Percentiles rank a stretch among this genome's conserved stretches.
Conservation (phyloP, 805 yeast species). For the Torulaspora quercuum region DNA sequence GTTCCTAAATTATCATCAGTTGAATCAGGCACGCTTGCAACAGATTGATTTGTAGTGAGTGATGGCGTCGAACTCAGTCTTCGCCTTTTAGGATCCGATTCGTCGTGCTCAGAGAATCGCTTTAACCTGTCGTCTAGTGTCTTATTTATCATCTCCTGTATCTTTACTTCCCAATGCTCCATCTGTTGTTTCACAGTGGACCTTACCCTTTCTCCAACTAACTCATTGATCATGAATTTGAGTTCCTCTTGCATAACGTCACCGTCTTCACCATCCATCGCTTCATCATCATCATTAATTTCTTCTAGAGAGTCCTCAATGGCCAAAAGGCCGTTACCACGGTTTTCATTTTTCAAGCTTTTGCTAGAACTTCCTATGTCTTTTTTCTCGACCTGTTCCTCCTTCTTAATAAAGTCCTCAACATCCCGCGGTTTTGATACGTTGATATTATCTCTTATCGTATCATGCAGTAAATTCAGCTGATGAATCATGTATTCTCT, state of each 20-base stretch:
- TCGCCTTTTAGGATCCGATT: slow-evolving; percentile 4
- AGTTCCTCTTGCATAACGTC: slow-evolving; percentile 28
- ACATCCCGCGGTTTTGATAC: slow-evolving; percentile 24
- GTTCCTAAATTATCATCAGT: slow-evolving; percentile 4
- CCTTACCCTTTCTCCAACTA: slow-evolving; percentile 26
- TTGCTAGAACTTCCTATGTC: slow-evolving; percentile 7
- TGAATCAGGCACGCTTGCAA: slow-evolving; percentile 1
- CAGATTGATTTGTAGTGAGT: slow-evolving; percentile 7
- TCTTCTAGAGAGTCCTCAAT: slow-evolving; percentile 7
- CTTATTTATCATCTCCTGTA: slow-evolving; percentile 18
- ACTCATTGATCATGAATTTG: slow-evolving; percentile 27
- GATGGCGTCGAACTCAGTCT: slow-evolving; percentile 12
- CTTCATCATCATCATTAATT: slow-evolving; percentile 15
- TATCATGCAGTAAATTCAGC: slow-evolving; percentile 25
- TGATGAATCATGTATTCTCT: slow-evolving; percentile 26
- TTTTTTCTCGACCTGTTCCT: slow-evolving; percentile 11
- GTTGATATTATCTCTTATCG: slow-evolving; percentile 22
- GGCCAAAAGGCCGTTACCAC: slow-evolving; percentile 8
- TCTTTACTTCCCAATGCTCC: slow-evolving; percentile 15
- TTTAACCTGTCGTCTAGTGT: slow-evolving; percentile 18
- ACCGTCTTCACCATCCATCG: slow-evolving; percentile 12
- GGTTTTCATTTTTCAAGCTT: not conserved
- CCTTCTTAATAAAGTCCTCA: slow-evolving; percentile 18
- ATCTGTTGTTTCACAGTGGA: slow-evolving; percentile 20
- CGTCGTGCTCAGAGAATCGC: slow-evolving; percentile 6